phyloP scores from a whole-genome alignment of 2,329 filamentous ascomycete species.

The Cladosporium phlei region DNA sequence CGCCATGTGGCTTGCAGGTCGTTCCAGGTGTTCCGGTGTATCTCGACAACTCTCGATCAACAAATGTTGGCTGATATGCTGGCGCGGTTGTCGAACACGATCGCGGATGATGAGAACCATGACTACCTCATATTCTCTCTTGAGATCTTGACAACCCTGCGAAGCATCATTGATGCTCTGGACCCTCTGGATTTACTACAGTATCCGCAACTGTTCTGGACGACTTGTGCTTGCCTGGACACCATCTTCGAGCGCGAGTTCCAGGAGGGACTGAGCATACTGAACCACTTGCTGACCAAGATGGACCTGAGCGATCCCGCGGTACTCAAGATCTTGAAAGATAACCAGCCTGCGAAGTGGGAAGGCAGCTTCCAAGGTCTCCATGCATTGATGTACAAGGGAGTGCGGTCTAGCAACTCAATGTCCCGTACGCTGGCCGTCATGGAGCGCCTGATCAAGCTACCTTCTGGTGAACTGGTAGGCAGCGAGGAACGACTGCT shows the following conservation, averaged over 20 bases:
- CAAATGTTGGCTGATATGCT: conserved; percentile 97
- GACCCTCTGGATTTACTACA: conserved; percentile 72
- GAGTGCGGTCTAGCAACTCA: conserved; percentile 78
- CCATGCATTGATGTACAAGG: conserved; percentile 83
- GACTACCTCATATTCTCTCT: conserved; percentile 97
- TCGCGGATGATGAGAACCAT: conserved; percentile 79
- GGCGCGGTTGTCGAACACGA: conserved; percentile 88
- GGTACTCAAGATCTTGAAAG: conserved; percentile 66
- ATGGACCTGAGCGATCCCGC: conserved; percentile 69
- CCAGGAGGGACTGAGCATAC: conserved; percentile 83
- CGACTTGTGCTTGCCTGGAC: conserved; percentile 89
- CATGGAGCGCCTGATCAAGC: conserved; percentile 69
- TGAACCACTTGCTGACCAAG: conserved; percentile 79
- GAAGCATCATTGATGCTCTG: conserved; percentile 82
- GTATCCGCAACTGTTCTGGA: conserved; percentile 98
- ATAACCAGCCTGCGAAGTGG: conserved; percentile 80
- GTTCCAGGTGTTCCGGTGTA: conserved; percentile 94
- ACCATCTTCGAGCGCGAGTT: conserved; percentile 97
- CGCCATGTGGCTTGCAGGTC: conserved; percentile 92
- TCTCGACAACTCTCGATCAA: conserved; percentile 84
- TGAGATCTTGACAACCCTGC: conserved; percentile 92
- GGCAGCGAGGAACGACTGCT: conserved; percentile 78
- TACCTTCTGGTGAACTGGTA: conserved; percentile 75
- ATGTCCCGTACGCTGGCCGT: conserved; percentile 72
- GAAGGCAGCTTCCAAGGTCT: conserved; percentile 84